Conservation (phyloP, 1,284 basidiomycete genomes). For the Fomitiporia mediterranea region DNA sequence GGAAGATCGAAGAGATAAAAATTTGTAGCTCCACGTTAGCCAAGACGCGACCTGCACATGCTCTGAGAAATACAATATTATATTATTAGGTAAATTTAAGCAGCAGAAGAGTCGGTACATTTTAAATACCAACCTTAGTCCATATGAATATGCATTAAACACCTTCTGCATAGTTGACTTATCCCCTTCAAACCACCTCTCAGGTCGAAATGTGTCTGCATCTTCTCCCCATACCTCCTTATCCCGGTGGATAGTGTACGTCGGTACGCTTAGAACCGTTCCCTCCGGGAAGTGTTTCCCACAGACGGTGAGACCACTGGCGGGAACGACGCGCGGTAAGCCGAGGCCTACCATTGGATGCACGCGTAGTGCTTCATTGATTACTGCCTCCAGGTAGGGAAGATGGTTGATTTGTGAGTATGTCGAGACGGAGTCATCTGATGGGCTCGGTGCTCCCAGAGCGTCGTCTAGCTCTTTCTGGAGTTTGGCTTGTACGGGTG, state of each 20-base stretch:
- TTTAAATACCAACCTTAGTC: conserved; percentile 32
- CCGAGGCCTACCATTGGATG: conserved; percentile 81
- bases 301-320: conserved; percentile 57
- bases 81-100: not conserved
- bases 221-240: conserved; percentile 71
- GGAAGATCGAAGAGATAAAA: conserved; percentile 69
- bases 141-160: conserved; percentile 74
- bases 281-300: conserved; percentile 66
- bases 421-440: conserved; percentile 48
- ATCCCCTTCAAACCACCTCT: conserved; percentile 76
- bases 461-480: conserved; percentile 79
- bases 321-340: conserved; percentile 72
- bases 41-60: conserved; percentile 71
- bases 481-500: conserved; percentile 61
- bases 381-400: conserved; percentile 75
- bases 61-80: conserved; percentile 36
- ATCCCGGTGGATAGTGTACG: conserved; percentile 77
- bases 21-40: conserved; percentile 66
- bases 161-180: conserved; percentile 54
- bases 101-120: not conserved
- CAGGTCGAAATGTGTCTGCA: conserved; percentile 69
- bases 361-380: conserved; percentile 77
- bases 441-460: conserved; percentile 49
- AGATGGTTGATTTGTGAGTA: conserved; percentile 64
- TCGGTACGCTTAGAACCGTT: conserved; percentile 69